phyloP scores from a whole-genome alignment of 1,284 basidiomycete species.

The Cutaneotrichosporon dermatis region DNA sequence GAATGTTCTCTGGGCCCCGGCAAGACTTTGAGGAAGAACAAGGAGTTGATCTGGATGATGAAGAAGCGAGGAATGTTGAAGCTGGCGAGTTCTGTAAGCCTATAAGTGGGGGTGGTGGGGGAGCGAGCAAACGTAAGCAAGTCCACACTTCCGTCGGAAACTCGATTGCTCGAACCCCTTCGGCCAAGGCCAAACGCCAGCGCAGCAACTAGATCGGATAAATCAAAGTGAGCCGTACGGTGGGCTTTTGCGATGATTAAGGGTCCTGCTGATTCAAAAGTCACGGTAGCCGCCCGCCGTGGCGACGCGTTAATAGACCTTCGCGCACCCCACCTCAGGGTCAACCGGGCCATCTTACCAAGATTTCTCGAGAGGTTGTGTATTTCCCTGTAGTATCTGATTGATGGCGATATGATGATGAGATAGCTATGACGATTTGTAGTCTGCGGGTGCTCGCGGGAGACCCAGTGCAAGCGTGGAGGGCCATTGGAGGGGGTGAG shows the following conservation, averaged over 20 bases:
- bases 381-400: too few relatives aligned
- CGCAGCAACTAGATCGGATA: too few relatives aligned
- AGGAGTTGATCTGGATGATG: constrained; percentile 40
- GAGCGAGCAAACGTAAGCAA: background rate
- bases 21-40: constrained; percentile 41
- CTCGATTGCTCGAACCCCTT: too few relatives aligned
- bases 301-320: background rate
- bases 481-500: too few relatives aligned
- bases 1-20: constrained; percentile 19
- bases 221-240: too few relatives aligned
- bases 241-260: too few relatives aligned
- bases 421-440: background rate
- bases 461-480: too few relatives aligned
- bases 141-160: background rate
- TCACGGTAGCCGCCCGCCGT: too few relatives aligned
- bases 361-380: constrained; percentile 1
- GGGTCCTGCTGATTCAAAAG: too few relatives aligned
- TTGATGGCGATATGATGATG: background rate
- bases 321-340: background rate
- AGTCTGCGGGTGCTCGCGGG: too few relatives aligned
- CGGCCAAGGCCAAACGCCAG: too few relatives aligned
- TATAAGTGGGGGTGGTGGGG: background rate
- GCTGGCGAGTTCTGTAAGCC: constrained; percentile 36
- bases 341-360: constrained; percentile 1
- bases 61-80: constrained; percentile 37